These are phyloP conservation scores for Oidiodendron maius DNA, from an alignment of 495 filamentous ascomycete species.

Conservation along the genomic window DNA sequence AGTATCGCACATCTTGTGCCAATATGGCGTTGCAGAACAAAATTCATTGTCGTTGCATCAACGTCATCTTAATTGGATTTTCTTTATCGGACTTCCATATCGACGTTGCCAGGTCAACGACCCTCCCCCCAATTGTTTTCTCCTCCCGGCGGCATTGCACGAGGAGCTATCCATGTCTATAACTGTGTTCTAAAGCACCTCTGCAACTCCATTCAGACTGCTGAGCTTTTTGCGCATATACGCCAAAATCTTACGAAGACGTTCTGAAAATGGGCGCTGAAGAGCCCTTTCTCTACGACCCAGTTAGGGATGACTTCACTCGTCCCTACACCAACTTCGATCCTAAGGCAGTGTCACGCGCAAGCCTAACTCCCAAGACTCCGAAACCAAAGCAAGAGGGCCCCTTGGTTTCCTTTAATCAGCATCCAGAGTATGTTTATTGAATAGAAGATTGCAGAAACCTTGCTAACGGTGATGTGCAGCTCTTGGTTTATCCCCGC, in stretches of 20 bases:
- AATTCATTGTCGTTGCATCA: constrained; percentile 13
- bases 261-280: constrained; percentile 42
- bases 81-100: constrained; percentile 14
- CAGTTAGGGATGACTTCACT: constrained; percentile 29
- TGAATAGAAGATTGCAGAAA: background rate
- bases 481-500: constrained; percentile 37
- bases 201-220: constrained; percentile 6
- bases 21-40: constrained; percentile 11
- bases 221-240: constrained; percentile 2
- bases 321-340: constrained; percentile 58
- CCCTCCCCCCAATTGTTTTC: constrained; percentile 4
- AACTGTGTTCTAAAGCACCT: constrained; percentile 5
- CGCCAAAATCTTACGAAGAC: background rate
- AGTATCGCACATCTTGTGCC: constrained; percentile 13
- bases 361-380: constrained; percentile 53
- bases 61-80: constrained; percentile 19
- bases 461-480: constrained; percentile 1
- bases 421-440: constrained; percentile 70
- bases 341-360: constrained; percentile 73
- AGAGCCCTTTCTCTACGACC: constrained; percentile 71
- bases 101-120: constrained; percentile 13
- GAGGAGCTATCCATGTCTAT: constrained; percentile 9
- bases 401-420: constrained; percentile 70
- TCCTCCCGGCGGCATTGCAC: background rate
- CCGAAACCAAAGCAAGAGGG: constrained; percentile 61